Evolutionary conservation across 306 rosid species (phyloP), one percentile per base, ranked within the genome.

Genomic region (Nissolia schottii): DNA sequence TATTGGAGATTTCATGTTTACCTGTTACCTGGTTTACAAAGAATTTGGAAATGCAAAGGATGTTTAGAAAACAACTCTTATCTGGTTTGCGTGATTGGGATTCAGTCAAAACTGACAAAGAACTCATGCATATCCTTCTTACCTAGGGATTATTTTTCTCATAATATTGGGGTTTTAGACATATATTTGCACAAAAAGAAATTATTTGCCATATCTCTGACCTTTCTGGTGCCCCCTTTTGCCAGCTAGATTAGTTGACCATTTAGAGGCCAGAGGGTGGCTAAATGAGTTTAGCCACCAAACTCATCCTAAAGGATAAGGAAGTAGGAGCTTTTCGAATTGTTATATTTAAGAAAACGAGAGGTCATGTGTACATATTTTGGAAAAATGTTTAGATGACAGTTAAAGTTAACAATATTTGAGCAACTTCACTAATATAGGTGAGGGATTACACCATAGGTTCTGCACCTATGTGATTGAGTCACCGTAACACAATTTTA

Each of bases 201-300:
- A 24, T 6, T 59, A 32, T 41, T 25, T 28, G 32, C 51, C 49
- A 73, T 49, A 63, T 46, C 53, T 69, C 70, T 19, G 53, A 59
- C 64, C 50, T 53, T 20, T 57, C 15, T 50, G 61, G 45, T 32
- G 32, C 64, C 28, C 66, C n/a, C 37, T 56, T 54, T 71, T 64
- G 75, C 78, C 85, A 76, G 85, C 85, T 71, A 51, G 58, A 50
- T 66, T 66, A 50, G 63, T 71, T 71, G 82, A 72, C 75, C 25
- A 29, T 64, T 15, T 19, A 35, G 70, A 70, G 35, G 71, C 43
- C 13, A 46, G 35, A 22, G 70, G 43, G n/a, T n/a, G n/a, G n/a
- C n/a, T n/a, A n/a, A n/a, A n/a, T 1, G 12, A 25, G 37, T 64
- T 70, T 37, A 48, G 68, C 76, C 74, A 63, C 71, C 62, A 62